These are phyloP conservation scores for Vigna reflexopilosa DNA, from an alignment of 306 rosid species.

Conservation along the genomic window DNA sequence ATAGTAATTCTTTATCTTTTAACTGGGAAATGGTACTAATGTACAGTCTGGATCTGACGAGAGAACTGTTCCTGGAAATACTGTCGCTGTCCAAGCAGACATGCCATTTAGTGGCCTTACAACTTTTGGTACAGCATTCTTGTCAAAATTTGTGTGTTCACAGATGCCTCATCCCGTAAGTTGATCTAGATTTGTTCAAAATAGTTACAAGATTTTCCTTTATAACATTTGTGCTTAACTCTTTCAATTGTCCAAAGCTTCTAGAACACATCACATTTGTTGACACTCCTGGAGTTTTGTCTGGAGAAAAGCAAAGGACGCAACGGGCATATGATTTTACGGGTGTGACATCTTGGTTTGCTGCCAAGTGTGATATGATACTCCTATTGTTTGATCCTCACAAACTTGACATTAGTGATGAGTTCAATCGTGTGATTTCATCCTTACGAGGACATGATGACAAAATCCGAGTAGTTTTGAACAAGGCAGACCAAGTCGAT, in stretches of 20 bases:
- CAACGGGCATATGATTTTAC: slow-evolving; percentile 91
- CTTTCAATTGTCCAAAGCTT: slow-evolving; percentile 54
- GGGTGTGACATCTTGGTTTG: slow-evolving; percentile 95
- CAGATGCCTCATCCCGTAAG: slow-evolving; percentile 95
- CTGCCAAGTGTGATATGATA: slow-evolving; percentile 90
- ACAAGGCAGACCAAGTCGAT: slow-evolving; percentile 92
- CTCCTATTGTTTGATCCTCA: slow-evolving; percentile 91
- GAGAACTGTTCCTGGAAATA: slow-evolving; percentile 94
- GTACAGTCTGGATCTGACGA: slow-evolving; percentile 90
- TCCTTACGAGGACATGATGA: slow-evolving; percentile 91
- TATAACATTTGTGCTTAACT: slow-evolving; percentile 19
- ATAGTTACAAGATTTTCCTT: neutral
- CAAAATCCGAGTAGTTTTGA: slow-evolving; percentile 89
- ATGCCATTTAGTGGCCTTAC: slow-evolving; percentile 96
- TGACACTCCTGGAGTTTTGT: slow-evolving; percentile 94
- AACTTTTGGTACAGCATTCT: slow-evolving; percentile 83
- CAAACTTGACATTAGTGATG: slow-evolving; percentile 93
- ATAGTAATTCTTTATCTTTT: slow-evolving; percentile 22
- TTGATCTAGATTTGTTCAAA: slow-evolving; percentile 37
- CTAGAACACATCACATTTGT: slow-evolving; percentile 89
- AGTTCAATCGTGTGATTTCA: slow-evolving; percentile 91
- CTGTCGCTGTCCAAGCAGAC: slow-evolving; percentile 93
- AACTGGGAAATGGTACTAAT: slow-evolving; percentile 38
- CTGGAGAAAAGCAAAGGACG: slow-evolving; percentile 95
- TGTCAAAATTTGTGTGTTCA: slow-evolving; percentile 92